Evolutionary conservation across 108 stramenopile species (phyloP), one percentile per base, ranked within the genome.

Genomic region (Fistulifera solaris): DNA sequence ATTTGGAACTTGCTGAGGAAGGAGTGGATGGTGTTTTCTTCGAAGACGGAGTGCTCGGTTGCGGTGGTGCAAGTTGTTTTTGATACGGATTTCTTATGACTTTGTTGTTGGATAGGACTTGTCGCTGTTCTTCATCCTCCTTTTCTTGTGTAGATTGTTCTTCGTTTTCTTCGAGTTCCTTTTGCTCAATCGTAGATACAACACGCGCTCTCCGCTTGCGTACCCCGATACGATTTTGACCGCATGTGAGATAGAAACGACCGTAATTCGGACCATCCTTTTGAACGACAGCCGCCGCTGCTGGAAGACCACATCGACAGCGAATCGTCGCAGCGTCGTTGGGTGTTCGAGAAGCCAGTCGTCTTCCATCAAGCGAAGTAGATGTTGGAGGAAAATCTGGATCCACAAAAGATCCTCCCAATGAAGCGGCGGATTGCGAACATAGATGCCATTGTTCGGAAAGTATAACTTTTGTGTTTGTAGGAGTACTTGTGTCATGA

Each of bases 221-320:
- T 44, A 14, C 7, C 24, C 64, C 21, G n/a, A 35, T 8, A 35
- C 31, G 31, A 22, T 19, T 41, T 17, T 63, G 23, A 12, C 68
- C 70, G 52, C 70, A 71, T 21, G 22, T 21, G 10, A 71, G 51
- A 42, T 61, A 71, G 27, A 71, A 71, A 1, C 65, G 58, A 16
- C 70, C 70, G 35, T 66, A 71, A 35, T 71, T 66, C 16, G 64
- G 70, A 24, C 70, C 70, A 43, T 66, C 70, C 14, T 52, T 52
- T 48, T 70, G 63, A 7, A 65, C 58, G 31, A 35, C 31, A 35
- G 31, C 31, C 21, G 52, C 41, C 13, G 61, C 45, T 1, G 44
- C 43, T 26, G 31, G 28, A 13, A 58, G 26, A 6, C 45, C 53
- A 21, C 53, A 54, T 13, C 19, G 15, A 21, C 53, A 47, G 8